Evolutionary conservation across 2,329 filamentous ascomycete genomes (phyloP).

Genomic region (Metarhizium sp.): DNA sequence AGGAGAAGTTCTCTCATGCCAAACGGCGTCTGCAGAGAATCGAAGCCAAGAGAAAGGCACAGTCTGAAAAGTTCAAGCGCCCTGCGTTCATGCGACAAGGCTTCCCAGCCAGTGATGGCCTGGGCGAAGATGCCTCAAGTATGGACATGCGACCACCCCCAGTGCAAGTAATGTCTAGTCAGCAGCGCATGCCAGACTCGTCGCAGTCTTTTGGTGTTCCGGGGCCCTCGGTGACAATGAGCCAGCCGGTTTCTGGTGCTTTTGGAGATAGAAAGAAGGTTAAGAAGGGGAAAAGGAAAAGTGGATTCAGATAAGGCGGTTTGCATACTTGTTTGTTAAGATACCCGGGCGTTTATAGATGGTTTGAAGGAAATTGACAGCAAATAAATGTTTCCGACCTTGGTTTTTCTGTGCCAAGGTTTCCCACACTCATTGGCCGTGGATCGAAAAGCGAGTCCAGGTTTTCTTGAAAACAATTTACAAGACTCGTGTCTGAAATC

Average conservation of each 20-base stretch:
- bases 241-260: constrained; percentile 33
- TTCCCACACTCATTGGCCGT: no score
- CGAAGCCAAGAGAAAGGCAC: constrained; percentile 23
- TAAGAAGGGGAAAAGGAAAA: constrained; percentile 35
- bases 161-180: constrained; percentile 26
- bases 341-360: background rate
- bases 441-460: no score
- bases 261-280: constrained; percentile 35
- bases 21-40: constrained; percentile 23
- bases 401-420: no score
- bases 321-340: background rate
- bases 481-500: background rate
- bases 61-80: constrained; percentile 24
- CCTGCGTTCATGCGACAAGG: constrained; percentile 19
- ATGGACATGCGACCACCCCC: constrained; percentile 11
- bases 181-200: constrained; percentile 20
- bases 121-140: constrained; percentile 6
- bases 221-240: constrained; percentile 29
- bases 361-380: background rate
- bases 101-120: constrained; percentile 6
- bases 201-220: constrained; percentile 22
- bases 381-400: no score
- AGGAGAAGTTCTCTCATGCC: constrained; percentile 24
- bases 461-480: no score
- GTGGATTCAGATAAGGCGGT: constrained; percentile 26